Percentiles rank a stretch among this genome's conserved stretches.
These are phyloP conservation scores for Lactarius pseudohatsudake DNA, from an alignment of 768 basidiomycete genomes.

Conservation along the genomic window DNA sequence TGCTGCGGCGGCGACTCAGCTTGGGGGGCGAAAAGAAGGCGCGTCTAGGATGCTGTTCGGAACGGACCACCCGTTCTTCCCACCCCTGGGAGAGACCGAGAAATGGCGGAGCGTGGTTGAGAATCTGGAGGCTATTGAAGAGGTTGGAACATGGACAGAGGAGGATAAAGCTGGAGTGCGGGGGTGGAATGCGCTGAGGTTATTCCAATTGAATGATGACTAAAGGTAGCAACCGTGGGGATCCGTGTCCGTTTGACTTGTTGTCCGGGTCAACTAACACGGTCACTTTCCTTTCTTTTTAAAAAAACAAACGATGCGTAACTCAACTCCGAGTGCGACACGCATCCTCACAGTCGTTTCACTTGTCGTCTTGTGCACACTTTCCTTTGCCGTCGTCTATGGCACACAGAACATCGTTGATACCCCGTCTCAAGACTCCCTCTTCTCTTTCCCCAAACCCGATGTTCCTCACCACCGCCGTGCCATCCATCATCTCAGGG, in stretches of 20 bases:
- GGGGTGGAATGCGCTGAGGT: conserved; percentile 67
- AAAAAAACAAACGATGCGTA: conserved; percentile 19
- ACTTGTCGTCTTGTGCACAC: conserved; percentile 12
- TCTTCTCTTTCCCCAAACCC: conserved; percentile 4
- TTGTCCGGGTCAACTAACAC: neutral
- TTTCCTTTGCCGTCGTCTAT: conserved; percentile 15
- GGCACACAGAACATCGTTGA: conserved; percentile 9
- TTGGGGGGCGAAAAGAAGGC: conserved; percentile 45
- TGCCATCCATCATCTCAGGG: conserved; percentile 10
- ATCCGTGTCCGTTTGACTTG: too few relatives aligned
- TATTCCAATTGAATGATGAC: conserved; percentile 49
- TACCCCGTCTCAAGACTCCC: conserved; percentile 9
- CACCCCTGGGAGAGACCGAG: conserved; percentile 62
- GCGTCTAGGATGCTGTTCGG: conserved; percentile 73
- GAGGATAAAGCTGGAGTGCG: conserved; percentile 63
- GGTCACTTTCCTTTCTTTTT: neutral
- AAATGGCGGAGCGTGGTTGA: conserved; percentile 87
- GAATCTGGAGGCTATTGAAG: conserved; percentile 77
- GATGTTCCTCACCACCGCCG: conserved; percentile 4
- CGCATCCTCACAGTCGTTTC: conserved; percentile 28
- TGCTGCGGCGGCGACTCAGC: conserved; percentile 25
- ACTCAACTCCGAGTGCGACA: neutral
- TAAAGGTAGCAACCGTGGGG: neutral
- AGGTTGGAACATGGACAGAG: conserved; percentile 58
- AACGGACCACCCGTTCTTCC: conserved; percentile 91